Percentiles rank a stretch among this genome's conserved stretches.
These are phyloP conservation scores for Alloteropsis semialata DNA, from an alignment of 176 grass and related monocot genomes.

Conservation along the genomic window DNA sequence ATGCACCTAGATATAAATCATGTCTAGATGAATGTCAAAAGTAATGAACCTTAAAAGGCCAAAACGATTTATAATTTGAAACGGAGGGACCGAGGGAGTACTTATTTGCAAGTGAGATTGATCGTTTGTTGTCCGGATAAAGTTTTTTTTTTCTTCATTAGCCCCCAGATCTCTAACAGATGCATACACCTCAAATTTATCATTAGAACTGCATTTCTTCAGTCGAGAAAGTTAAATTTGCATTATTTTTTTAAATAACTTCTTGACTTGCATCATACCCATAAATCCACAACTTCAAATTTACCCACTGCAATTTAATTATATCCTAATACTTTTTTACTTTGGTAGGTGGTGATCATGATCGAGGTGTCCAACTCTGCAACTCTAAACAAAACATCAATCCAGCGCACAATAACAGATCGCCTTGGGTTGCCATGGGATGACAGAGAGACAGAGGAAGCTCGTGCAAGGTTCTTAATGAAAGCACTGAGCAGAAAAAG, in stretches of 20 bases:
- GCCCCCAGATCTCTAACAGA: neutral
- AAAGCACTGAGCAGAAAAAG: slow-evolving; percentile 45
- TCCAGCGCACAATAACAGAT: slow-evolving; percentile 42
- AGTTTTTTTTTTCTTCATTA: neutral
- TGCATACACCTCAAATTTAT: neutral
- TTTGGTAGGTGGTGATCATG: slow-evolving; percentile 54
- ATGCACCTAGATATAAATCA: no score
- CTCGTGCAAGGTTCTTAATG: slow-evolving; percentile 38
- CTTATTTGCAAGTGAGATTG: neutral
- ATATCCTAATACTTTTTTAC: neutral
- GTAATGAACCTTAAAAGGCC: no score
- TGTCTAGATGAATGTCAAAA: no score
- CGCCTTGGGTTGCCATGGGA: slow-evolving; percentile 52
- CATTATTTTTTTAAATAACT: neutral
- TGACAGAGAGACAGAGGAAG: slow-evolving; percentile 8
- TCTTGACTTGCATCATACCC: neutral
- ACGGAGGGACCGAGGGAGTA: no score
- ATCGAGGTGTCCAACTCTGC: slow-evolving; percentile 50
- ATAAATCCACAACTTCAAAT: neutral
- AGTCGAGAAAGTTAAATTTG: neutral
- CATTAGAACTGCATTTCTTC: neutral
- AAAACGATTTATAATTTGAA: no score
- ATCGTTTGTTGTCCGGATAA: neutral
- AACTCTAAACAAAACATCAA: slow-evolving; percentile 29
- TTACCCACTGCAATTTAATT: neutral